Percentiles rank a stretch among this genome's conserved stretches.
These are phyloP conservation scores for Astrocystis sublimbata DNA, from an alignment of 495 filamentous ascomycete species.

Conservation along the genomic window DNA sequence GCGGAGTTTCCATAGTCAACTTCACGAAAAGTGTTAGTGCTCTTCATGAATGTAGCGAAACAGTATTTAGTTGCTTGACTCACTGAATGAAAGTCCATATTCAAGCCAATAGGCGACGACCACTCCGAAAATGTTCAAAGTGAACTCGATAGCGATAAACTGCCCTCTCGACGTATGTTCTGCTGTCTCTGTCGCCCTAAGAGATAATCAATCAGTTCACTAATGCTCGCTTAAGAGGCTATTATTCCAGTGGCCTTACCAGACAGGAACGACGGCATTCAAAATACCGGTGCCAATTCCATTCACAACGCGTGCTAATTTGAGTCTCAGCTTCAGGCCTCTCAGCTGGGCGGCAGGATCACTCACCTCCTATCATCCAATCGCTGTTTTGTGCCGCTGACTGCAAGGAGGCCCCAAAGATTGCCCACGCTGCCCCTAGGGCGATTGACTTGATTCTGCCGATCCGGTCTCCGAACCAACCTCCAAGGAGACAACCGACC, in stretches of 20 bases:
- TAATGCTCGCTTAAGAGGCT: neutral
- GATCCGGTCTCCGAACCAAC: conserved; percentile 61
- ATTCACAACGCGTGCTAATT: conserved; percentile 61
- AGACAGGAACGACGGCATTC: conserved; percentile 71
- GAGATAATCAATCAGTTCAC: conserved; percentile 8
- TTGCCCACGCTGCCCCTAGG: conserved; percentile 56
- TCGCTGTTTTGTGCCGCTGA: conserved; percentile 61
- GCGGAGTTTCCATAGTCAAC: conserved; percentile 55
- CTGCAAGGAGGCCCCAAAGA: conserved; percentile 62
- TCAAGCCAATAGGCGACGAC: conserved; percentile 74
- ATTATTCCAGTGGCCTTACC: conserved; percentile 30
- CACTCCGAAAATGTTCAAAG: conserved; percentile 72
- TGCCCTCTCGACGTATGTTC: conserved; percentile 68
- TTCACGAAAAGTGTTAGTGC: conserved; percentile 4
- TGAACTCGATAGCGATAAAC: conserved; percentile 74
- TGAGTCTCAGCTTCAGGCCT: neutral
- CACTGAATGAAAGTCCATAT: conserved; percentile 55
- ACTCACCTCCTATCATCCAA: conserved; percentile 70
- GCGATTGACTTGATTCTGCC: conserved; percentile 65
- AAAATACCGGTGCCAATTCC: conserved; percentile 74
- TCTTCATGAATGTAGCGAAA: neutral
- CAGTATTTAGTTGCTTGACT: neutral
- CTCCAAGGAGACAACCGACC: conserved; percentile 60
- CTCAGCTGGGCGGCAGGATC: no score
- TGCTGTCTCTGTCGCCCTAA: conserved; percentile 62